These are phyloP conservation scores for Suhomyces atakaporum DNA, from an alignment of 1,139 yeast species.

Conservation along the genomic window DNA sequence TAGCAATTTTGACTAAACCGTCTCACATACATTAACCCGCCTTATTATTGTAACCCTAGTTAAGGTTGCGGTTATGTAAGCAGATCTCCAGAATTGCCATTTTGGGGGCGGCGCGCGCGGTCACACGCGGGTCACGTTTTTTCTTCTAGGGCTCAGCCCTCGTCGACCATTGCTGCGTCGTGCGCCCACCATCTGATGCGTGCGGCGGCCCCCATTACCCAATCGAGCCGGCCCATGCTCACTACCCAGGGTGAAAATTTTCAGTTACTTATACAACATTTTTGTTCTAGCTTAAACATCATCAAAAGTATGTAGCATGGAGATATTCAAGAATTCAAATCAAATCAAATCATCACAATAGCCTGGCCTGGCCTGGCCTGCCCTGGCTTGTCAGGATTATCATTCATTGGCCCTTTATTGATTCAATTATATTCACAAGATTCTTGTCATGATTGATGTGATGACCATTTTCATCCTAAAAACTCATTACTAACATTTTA, in stretches of 20 bases:
- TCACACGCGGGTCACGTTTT: slow-evolving; percentile 17
- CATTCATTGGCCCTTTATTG: too few relatives aligned
- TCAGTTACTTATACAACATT: slow-evolving; percentile 13
- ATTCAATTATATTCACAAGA: too few relatives aligned
- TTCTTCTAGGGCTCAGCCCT: slow-evolving; percentile 20
- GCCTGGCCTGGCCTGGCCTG: too few relatives aligned
- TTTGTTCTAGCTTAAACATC: slow-evolving; percentile 16
- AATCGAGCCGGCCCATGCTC: slow-evolving; percentile 11
- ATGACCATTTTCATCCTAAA: too few relatives aligned
- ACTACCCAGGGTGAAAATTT: slow-evolving; percentile 13
- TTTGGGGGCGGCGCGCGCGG: not conserved
- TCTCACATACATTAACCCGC: too few relatives aligned
- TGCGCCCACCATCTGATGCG: slow-evolving; percentile 4
- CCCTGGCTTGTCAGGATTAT: too few relatives aligned
- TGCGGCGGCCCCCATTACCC: slow-evolving; percentile 11
- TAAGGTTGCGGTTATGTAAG: not conserved
- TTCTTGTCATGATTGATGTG: too few relatives aligned
- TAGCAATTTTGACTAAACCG: too few relatives aligned
- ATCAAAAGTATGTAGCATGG: slow-evolving; percentile 21
- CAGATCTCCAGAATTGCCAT: not conserved
- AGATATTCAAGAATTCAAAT: too few relatives aligned
- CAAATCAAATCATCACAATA: not conserved
- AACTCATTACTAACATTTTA: slow-evolving; percentile 21
- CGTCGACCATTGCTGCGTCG: not conserved
- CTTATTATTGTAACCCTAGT: too few relatives aligned